Percentiles rank a stretch among this genome's conserved stretches.
Conservation (phyloP, 2,329 filamentous ascomycete species). For the Zymoseptoria passerinii region DNA sequence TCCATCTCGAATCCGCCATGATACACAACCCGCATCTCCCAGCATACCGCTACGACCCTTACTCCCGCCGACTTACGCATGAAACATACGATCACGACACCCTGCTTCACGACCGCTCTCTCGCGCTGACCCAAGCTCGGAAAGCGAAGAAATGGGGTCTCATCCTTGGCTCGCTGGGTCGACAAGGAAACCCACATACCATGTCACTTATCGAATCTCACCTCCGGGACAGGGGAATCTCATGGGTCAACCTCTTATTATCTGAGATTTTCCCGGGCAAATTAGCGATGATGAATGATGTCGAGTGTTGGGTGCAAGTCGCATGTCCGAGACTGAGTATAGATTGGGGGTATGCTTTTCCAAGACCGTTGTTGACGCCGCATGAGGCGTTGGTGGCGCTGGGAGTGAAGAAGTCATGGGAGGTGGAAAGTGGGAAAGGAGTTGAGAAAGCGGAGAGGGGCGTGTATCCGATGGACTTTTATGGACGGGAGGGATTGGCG, state of each 20-base stretch:
- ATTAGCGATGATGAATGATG: slow-evolving; percentile 80
- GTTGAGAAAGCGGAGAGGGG: slow-evolving; percentile 15
- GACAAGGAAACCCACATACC: slow-evolving; percentile 92
- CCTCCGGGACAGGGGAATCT: slow-evolving; percentile 62
- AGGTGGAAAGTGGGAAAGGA: slow-evolving; percentile 25
- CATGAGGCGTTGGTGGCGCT: slow-evolving; percentile 93
- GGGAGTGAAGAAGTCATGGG: slow-evolving; percentile 63
- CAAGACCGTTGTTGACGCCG: slow-evolving; percentile 77
- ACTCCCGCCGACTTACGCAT: slow-evolving; percentile 81
- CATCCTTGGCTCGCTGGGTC: slow-evolving; percentile 82
- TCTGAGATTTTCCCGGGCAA: slow-evolving; percentile 97
- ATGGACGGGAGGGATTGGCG: slow-evolving; percentile 82
- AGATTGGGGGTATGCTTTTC: slow-evolving; percentile 97
- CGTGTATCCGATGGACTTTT: slow-evolving; percentile 94
- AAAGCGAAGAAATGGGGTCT: slow-evolving; percentile 84
- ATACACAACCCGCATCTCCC: slow-evolving; percentile 90
- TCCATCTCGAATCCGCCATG: slow-evolving; percentile 97
- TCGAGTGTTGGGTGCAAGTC: slow-evolving; percentile 97
- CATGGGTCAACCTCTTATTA: slow-evolving; percentile 75
- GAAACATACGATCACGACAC: slow-evolving; percentile 89
- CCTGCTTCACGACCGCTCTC: slow-evolving; percentile 71
- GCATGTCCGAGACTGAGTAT: slow-evolving; percentile 95
- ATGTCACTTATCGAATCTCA: slow-evolving; percentile 76
- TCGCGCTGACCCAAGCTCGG: slow-evolving; percentile 68
- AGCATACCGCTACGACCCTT: slow-evolving; percentile 94